Evolutionary conservation across 805 yeast species (phyloP), one percentile per base, ranked within the genome.

Genomic region (Ogataea thermomethanolica): DNA sequence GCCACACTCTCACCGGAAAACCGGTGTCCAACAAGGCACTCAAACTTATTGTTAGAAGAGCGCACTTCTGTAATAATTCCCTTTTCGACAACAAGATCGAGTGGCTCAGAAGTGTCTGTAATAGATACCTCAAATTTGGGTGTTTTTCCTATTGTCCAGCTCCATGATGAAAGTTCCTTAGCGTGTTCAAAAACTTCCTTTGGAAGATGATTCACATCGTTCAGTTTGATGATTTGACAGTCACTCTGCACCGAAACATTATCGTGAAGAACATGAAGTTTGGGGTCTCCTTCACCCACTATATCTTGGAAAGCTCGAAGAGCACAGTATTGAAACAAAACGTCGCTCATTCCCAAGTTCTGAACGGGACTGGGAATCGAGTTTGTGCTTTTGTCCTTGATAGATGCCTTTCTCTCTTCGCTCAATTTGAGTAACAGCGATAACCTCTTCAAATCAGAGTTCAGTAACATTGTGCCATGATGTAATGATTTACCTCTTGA

Each of bases 401-500:
- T 56, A n/a, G 41, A 33, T 1, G 34, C 33, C 21, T 37, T 43
- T 26, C 64, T 50, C 2, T 27, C 25, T 0, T 31, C 25, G 6
- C 55, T 33, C 4, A 63, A 9, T 29, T 73, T 71, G 43, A 93
- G 66, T 10, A 87, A 58, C n/a, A 75, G 67, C 1, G 79, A 67
- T 43, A 93, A 67, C 1, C 70, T 62, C n/a, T 69, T 69, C 20
- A 93, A 62, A 27, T 79, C 69, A 29, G 95, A 79, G 39, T 75
- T 65, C 17, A 93, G 66, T 7, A 93, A 68, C 96, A 93, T 86
- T 0, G 99, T 93, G 0, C 97, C 99, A 65, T 93, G 99, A 58
- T 93, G 99, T 50, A 90, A 82, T 6, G 95, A 79, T 51, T 79
- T 78, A 0, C 93, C 90, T 35, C 74, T 73, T 5, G 95, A 81